phyloP scores from a whole-genome alignment of 192 early-diverging fungal species.

The Coemansia sp. region DNA sequence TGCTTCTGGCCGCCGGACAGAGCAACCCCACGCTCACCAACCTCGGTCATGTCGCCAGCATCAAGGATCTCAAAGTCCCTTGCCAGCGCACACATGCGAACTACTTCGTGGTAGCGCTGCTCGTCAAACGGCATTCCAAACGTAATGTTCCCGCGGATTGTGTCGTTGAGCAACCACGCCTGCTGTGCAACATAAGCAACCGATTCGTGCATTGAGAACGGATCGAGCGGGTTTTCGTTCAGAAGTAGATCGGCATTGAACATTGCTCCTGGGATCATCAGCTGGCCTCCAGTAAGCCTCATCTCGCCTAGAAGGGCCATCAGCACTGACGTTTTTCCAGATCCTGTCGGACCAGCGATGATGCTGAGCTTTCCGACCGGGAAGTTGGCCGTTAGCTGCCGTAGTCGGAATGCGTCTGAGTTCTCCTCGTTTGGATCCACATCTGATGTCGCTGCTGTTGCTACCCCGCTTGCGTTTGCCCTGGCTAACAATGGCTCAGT shows the following conservation, averaged over 20 bases:
- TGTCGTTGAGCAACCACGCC: slow-evolving; percentile 72
- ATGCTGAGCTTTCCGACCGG: slow-evolving; percentile 72
- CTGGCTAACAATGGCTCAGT: slow-evolving; percentile 9
- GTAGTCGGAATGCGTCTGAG: slow-evolving; percentile 57
- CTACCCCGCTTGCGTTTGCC: not conserved
- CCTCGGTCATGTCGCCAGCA: slow-evolving; percentile 88
- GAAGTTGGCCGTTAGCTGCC: slow-evolving; percentile 67
- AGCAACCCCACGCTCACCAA: slow-evolving; percentile 88
- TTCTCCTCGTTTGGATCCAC: not conserved
- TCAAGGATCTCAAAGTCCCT: slow-evolving; percentile 83
- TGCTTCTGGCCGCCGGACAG: slow-evolving; percentile 88
- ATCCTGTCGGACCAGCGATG: slow-evolving; percentile 82
- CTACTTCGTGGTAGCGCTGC: slow-evolving; percentile 72
- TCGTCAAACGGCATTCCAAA: slow-evolving; percentile 79
- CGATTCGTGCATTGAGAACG: slow-evolving; percentile 29
- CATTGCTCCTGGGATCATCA: slow-evolving; percentile 38
- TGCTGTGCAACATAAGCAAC: slow-evolving; percentile 89
- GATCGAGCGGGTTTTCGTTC: slow-evolving; percentile 12
- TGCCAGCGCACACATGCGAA: slow-evolving; percentile 82
- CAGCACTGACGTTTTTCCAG: slow-evolving; percentile 83
- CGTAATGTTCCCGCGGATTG: slow-evolving; percentile 81
- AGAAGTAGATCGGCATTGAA: slow-evolving; percentile 67
- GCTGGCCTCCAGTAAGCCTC: slow-evolving; percentile 32
- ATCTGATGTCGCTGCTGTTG: slow-evolving; percentile 1
- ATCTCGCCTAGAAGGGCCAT: slow-evolving; percentile 84